Conservation (phyloP, 169 alveolate genomes). For the Eimeria necatrix region DNA sequence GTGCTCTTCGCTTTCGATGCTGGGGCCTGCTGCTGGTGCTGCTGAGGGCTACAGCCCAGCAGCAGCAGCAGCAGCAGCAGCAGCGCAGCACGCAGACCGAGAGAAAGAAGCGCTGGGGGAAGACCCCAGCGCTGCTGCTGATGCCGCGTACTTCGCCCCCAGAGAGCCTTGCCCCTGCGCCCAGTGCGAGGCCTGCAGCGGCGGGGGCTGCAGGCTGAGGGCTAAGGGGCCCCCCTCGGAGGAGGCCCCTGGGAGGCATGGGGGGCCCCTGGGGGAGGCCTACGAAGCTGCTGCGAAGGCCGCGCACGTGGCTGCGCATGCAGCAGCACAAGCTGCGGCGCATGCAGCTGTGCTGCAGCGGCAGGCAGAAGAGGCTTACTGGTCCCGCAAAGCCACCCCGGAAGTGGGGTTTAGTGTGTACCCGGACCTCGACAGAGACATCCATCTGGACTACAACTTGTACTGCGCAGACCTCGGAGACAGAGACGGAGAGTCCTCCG, state of each 20-base stretch:
- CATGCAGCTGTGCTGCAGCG: conserved; percentile 50
- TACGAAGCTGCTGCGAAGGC: conserved; percentile 76
- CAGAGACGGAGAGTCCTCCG: neutral
- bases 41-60: no score
- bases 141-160: no score
- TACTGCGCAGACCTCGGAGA: conserved; percentile 4
- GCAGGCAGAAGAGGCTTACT: conserved; percentile 50
- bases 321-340: conserved; percentile 73
- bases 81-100: no score
- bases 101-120: no score
- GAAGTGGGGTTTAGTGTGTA: conserved; percentile 50
- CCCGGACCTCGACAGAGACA: conserved; percentile 72
- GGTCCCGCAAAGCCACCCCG: neutral
- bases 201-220: neutral
- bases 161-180: no score
- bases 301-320: conserved; percentile 63
- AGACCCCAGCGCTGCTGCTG: no score
- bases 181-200: neutral
- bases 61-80: neutral
- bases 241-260: neutral
- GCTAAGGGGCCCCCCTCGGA: neutral
- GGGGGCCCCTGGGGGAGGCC: conserved; percentile 32
- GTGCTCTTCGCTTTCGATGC: neutral
- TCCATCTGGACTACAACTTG: conserved; percentile 67
- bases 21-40: no score